A percentile compares a stretch with the other conserved stretches of the same genome.
phyloP scores from a whole-genome alignment of 768 basidiomycete genomes.

The Daedaleopsis nitida region DNA sequence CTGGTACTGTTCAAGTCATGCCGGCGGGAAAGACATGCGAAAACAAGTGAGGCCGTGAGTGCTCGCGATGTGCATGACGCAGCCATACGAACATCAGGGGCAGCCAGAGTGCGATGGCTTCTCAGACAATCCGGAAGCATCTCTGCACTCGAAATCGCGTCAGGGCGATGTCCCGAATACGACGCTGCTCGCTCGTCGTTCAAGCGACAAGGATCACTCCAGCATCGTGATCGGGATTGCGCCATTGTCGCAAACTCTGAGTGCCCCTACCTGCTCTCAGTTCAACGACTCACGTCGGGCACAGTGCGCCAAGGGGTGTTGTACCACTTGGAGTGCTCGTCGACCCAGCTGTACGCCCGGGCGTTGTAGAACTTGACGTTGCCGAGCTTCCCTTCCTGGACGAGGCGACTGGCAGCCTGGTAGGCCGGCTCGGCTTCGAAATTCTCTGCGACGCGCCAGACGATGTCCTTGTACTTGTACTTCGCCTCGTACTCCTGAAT shows the following conservation, averaged over 20 bases:
- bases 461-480: slow-evolving; percentile 66
- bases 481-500: slow-evolving; percentile 65
- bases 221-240: not conserved
- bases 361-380: slow-evolving; percentile 69
- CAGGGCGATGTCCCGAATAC: too few relatives aligned
- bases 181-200: too few relatives aligned
- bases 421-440: slow-evolving; percentile 68
- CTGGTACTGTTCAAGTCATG: slow-evolving; percentile 55
- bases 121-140: not conserved
- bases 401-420: slow-evolving; percentile 47
- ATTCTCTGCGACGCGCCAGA: slow-evolving; percentile 86
- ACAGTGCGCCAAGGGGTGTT: slow-evolving; percentile 83
- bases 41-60: slow-evolving; percentile 1
- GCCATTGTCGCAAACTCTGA: too few relatives aligned
- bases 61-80: not conserved
- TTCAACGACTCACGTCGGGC: slow-evolving; percentile 61
- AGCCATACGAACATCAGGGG: not conserved
- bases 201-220: not conserved
- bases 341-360: slow-evolving; percentile 52
- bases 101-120: not conserved
- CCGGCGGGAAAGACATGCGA: not conserved
- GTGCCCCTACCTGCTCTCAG: too few relatives aligned
- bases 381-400: slow-evolving; percentile 68
- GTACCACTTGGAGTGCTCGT: slow-evolving; percentile 71
- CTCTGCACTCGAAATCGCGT: too few relatives aligned